A percentile compares a stretch with the other conserved stretches of the same genome.
These are phyloP conservation scores for Mytilinidion resinicola DNA, from an alignment of 495 filamentous ascomycete genomes.

Conservation along the genomic window DNA sequence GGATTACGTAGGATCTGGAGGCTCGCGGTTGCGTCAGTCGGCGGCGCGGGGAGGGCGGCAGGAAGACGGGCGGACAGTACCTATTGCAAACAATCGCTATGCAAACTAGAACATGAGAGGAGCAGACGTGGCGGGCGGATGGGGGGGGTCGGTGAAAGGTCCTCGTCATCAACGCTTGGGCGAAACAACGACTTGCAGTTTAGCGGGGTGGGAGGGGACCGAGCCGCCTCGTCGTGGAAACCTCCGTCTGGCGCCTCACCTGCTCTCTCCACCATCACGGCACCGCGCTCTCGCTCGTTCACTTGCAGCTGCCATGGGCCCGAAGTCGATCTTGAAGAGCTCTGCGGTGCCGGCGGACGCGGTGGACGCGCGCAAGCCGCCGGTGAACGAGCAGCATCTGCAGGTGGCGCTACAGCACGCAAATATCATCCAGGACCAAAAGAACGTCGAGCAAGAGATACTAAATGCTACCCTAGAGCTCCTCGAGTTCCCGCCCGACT, in stretches of 20 bases:
- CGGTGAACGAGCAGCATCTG: slow-evolving; percentile 47
- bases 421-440: slow-evolving; percentile 66
- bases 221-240: background rate
- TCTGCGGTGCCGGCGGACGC: slow-evolving; percentile 32
- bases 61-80: background rate
- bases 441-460: slow-evolving; percentile 64
- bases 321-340: slow-evolving; percentile 55
- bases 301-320: slow-evolving; percentile 20
- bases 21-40: background rate
- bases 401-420: slow-evolving; percentile 74
- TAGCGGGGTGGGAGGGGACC: background rate
- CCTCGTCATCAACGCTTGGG: background rate
- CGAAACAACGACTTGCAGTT: background rate
- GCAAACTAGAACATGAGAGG: background rate
- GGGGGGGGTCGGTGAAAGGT: background rate
- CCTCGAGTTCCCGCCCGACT: slow-evolving; percentile 49
- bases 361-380: slow-evolving; percentile 37
- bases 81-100: slow-evolving; percentile 2
- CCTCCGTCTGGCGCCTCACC: background rate
- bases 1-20: slow-evolving; percentile 7
- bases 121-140: background rate
- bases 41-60: background rate
- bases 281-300: background rate
- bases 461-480: slow-evolving; percentile 64
- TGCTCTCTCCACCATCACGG: background rate